Conservation (phyloP, 2,329 filamentous ascomycete genomes). For the Reticulascus tulasneorum region DNA sequence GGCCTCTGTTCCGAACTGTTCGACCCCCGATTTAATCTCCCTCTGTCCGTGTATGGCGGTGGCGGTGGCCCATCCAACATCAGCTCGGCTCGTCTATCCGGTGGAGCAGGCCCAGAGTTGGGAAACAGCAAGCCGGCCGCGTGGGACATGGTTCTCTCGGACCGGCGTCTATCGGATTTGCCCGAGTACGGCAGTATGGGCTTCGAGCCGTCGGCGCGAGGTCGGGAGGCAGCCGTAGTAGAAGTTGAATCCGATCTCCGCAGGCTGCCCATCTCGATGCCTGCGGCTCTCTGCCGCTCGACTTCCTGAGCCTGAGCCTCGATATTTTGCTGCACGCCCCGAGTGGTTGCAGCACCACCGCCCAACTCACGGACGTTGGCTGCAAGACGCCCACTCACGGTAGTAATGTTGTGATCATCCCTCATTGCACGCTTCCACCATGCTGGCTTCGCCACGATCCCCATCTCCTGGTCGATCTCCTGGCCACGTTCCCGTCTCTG, state of each 20-base stretch:
- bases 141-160: constrained; percentile 38
- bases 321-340: constrained; percentile 34
- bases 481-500: constrained; percentile 57
- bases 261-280: constrained; percentile 36
- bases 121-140: constrained; percentile 49
- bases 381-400: constrained; percentile 48
- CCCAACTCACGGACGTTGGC: constrained; percentile 54
- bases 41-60: constrained; percentile 31
- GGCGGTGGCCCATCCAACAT: constrained; percentile 40
- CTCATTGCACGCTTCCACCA: constrained; percentile 61
- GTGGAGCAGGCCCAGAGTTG: constrained; percentile 23
- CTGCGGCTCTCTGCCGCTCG: constrained; percentile 24
- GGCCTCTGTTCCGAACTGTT: constrained; percentile 17
- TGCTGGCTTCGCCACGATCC: constrained; percentile 55
- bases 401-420: constrained; percentile 32
- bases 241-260: constrained; percentile 5
- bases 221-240: constrained; percentile 17
- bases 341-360: constrained; percentile 40
- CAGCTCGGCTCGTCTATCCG: constrained; percentile 33
- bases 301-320: constrained; percentile 29
- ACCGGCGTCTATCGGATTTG: constrained; percentile 39
- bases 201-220: constrained; percentile 14
- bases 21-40: constrained; percentile 18
- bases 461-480: constrained; percentile 56
- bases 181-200: constrained; percentile 31